Percentiles rank a stretch among this genome's conserved stretches.
Conservation (phyloP, 257 asterid genomes). For the Solanum paucissectum region DNA sequence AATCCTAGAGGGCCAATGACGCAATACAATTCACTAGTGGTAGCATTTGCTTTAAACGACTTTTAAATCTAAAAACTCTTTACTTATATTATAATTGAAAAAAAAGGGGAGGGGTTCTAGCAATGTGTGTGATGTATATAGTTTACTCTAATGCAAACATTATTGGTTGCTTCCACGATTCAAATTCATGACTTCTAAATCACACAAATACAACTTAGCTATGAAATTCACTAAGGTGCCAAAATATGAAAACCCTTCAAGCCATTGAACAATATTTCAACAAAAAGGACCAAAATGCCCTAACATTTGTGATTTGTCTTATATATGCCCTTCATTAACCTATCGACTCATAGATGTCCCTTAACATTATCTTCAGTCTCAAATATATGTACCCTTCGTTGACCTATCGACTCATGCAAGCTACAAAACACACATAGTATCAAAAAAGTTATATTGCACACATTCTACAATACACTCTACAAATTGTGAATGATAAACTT, state of each 20-base stretch:
- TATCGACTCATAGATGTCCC: background rate
- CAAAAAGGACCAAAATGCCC: background rate
- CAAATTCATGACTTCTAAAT: background rate
- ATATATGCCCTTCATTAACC: background rate
- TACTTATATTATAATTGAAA: too few relatives aligned
- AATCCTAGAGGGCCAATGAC: background rate
- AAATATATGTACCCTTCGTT: background rate
- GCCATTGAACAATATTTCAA: background rate
- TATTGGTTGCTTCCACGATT: background rate
- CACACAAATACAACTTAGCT: background rate
- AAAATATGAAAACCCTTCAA: background rate
- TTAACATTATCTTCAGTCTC: background rate
- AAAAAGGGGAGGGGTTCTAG: fast-evolving
- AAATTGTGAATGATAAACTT: background rate
- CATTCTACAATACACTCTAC: background rate
- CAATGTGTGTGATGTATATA: background rate
- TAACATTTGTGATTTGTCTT: background rate
- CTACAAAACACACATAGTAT: background rate
- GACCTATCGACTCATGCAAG: background rate
- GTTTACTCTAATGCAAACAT: fast-evolving
- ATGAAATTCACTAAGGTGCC: background rate
- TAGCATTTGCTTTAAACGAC: background rate
- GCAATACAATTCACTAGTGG: background rate
- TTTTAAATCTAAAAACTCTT: too few relatives aligned
- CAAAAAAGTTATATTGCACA: background rate